Conservation (phyloP, 495 filamentous ascomycete species). For the Talaromyces thailandensis region DNA sequence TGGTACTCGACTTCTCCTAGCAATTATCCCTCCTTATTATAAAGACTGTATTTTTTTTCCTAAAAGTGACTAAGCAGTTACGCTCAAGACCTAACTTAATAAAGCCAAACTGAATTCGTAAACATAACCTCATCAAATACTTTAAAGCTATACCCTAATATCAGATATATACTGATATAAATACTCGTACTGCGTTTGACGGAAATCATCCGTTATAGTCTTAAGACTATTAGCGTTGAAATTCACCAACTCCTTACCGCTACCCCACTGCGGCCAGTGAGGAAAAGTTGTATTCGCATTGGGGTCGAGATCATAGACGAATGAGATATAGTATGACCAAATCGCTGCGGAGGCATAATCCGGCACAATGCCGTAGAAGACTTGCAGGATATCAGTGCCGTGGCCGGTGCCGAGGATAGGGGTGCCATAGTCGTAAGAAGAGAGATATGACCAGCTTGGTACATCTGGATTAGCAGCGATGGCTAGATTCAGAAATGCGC, state of each 20-base stretch:
- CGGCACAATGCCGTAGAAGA: constrained; percentile 52
- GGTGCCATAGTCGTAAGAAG: constrained; percentile 57
- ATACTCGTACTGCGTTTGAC: constrained; percentile 37
- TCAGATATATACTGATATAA: constrained; percentile 15
- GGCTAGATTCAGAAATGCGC: constrained; percentile 41
- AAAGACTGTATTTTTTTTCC: too few species aligned
- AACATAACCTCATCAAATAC: background rate
- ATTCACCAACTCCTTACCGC: constrained; percentile 44
- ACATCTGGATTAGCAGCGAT: constrained; percentile 40
- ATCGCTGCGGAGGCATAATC: constrained; percentile 52
- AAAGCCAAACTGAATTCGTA: too few species aligned
- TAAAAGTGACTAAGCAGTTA: too few species aligned
- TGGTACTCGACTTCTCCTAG: too few species aligned
- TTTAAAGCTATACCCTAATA: background rate
- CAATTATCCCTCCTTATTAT: too few species aligned
- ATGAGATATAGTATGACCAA: constrained; percentile 56
- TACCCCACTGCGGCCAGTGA: constrained; percentile 56
- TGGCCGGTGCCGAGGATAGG: constrained; percentile 69
- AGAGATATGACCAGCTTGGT: constrained; percentile 61
- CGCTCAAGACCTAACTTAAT: too few species aligned
- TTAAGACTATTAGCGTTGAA: constrained; percentile 36
- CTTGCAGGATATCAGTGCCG: constrained; percentile 54
- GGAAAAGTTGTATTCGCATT: constrained; percentile 36
- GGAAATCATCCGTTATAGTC: constrained; percentile 52
- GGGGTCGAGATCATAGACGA: constrained; percentile 56